A percentile compares a stretch with the other conserved stretches of the same genome.
These are phyloP conservation scores for Echinochloa phyllopogon DNA, from an alignment of 176 grass and related monocot species.

Conservation along the genomic window DNA sequence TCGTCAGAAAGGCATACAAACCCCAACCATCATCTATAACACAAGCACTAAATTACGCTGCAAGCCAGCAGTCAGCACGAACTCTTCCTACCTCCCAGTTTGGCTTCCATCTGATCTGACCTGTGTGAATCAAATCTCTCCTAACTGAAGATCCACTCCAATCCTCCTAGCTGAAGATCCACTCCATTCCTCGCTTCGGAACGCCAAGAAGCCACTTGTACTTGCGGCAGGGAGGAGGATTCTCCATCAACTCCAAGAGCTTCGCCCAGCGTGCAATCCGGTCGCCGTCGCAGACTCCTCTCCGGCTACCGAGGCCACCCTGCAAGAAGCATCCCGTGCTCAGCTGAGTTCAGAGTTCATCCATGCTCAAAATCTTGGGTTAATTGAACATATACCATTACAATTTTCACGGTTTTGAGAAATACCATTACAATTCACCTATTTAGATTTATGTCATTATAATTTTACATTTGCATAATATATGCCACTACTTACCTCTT, in stretches of 20 bases:
- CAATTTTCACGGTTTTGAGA: too few species aligned
- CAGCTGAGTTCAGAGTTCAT: background rate
- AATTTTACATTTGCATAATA: too few species aligned
- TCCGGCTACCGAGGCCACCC: background rate
- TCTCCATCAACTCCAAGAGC: conserved; percentile 13
- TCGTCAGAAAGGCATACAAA: background rate
- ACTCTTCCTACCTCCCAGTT: background rate
- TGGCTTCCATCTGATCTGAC: background rate
- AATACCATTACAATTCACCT: too few species aligned
- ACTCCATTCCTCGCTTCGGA: background rate
- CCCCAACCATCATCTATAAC: background rate
- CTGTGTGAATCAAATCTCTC: background rate
- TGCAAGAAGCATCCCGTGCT: conserved; percentile 14
- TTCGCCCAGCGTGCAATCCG: background rate
- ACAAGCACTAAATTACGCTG: background rate
- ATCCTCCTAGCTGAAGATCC: conserved; percentile 24
- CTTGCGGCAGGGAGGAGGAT: conserved; percentile 10
- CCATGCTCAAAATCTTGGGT: background rate
- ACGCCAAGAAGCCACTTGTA: conserved; percentile 22
- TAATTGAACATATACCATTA: too few species aligned
- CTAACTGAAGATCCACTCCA: conserved; percentile 35
- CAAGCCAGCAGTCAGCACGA: background rate
- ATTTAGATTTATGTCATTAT: too few species aligned
- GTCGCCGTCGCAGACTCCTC: background rate
- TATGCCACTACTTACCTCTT: too few species aligned